Conservation (phyloP, 2,329 filamentous ascomycete genomes). For the Huntiella savannae region DNA sequence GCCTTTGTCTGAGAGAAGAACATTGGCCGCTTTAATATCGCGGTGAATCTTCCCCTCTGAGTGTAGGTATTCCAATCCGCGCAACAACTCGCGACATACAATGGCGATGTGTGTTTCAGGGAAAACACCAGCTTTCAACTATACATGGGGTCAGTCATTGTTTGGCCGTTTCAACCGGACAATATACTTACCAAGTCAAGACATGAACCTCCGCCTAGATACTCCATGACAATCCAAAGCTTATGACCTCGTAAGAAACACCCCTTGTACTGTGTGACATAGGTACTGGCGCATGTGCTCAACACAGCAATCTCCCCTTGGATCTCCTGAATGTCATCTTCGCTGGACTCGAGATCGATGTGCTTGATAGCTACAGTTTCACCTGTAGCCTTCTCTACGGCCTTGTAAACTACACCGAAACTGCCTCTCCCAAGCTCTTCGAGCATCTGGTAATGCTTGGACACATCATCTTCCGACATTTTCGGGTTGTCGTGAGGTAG, state of each 20-base stretch:
- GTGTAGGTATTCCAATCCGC: slow-evolving; percentile 84
- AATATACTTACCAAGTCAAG: slow-evolving; percentile 55
- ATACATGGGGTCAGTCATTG: neutral
- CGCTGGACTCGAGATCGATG: slow-evolving; percentile 96
- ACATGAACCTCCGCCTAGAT: slow-evolving; percentile 83
- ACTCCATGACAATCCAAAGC: slow-evolving; percentile 99
- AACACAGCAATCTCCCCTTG: slow-evolving; percentile 92
- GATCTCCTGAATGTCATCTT: slow-evolving; percentile 95
- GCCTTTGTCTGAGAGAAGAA: slow-evolving; percentile 75
- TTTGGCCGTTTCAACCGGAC: neutral
- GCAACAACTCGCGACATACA: slow-evolving; percentile 75
- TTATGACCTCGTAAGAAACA: slow-evolving; percentile 94
- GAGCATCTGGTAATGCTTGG: slow-evolving; percentile 79
- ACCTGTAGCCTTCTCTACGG: slow-evolving; percentile 74
- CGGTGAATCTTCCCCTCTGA: slow-evolving; percentile 88
- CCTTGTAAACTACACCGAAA: slow-evolving; percentile 94
- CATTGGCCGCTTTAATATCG: slow-evolving; percentile 92
- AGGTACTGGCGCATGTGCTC: slow-evolving; percentile 83
- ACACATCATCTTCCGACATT: slow-evolving; percentile 48
- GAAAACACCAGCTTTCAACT: slow-evolving; percentile 83
- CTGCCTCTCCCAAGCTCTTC: slow-evolving; percentile 93
- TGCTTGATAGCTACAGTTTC: slow-evolving; percentile 95
- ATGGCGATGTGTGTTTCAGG: slow-evolving; percentile 83
- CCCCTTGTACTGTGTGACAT: slow-evolving; percentile 88
- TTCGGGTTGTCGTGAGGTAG: too few relatives aligned